These are phyloP conservation scores for Tranzscheliella williamsii DNA, from an alignment of 1,284 basidiomycete species.

Conservation along the genomic window DNA sequence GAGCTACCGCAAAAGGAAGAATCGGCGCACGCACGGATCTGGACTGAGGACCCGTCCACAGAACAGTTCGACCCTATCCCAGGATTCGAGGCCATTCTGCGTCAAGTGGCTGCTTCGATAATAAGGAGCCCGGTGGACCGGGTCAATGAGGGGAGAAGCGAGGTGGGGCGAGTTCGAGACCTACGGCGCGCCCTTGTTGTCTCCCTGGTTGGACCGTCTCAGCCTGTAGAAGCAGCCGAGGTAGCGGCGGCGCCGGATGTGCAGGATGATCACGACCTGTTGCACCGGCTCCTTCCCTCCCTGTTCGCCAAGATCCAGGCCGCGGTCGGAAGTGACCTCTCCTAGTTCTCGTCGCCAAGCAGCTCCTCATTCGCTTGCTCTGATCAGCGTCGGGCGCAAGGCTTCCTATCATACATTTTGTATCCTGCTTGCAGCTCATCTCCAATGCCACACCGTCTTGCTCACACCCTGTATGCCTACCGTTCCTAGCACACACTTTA, in stretches of 20 bases:
- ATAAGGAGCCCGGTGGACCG: too few relatives aligned
- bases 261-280: neutral
- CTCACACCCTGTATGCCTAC: too few relatives aligned
- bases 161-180: constrained; percentile 6
- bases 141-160: neutral
- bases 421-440: too few relatives aligned
- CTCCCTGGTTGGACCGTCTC: neutral
- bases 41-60: neutral
- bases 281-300: neutral
- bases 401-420: too few relatives aligned
- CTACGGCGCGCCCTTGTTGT: constrained; percentile 20
- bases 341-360: too few relatives aligned
- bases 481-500: too few relatives aligned
- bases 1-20: neutral
- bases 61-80: constrained; percentile 25
- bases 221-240: too few relatives aligned
- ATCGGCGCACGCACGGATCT: neutral
- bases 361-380: too few relatives aligned
- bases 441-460: too few relatives aligned
- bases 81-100: constrained; percentile 13
- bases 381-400: too few relatives aligned
- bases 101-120: neutral
- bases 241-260: too few relatives aligned
- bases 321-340: neutral
- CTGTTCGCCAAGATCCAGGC: neutral